Percentiles rank a stretch among this genome's conserved stretches.
Conservation (phyloP, 164 flowering plant genomes). For the Nelumbo lutea region DNA sequence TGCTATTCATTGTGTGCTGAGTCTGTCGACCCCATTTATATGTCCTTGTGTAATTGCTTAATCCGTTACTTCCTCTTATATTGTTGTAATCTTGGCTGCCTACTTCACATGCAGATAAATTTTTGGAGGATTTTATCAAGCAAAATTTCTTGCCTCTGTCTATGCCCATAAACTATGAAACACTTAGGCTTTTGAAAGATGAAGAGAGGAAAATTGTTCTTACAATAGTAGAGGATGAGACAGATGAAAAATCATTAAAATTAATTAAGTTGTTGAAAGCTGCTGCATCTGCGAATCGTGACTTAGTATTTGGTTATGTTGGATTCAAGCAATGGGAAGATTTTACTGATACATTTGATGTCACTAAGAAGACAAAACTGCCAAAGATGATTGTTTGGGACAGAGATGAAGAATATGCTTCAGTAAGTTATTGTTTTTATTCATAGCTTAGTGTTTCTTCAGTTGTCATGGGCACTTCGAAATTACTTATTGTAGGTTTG, state of each 20-base stretch:
- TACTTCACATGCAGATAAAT: constrained; percentile 47
- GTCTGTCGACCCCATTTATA: no score
- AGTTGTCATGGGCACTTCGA: no score
- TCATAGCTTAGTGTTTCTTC: no score
- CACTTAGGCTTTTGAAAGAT: constrained; percentile 64
- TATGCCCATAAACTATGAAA: constrained; percentile 69
- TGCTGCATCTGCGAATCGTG: constrained; percentile 95
- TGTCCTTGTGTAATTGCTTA: not conserved
- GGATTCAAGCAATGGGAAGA: constrained; percentile 76
- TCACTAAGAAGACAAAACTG: constrained; percentile 45
- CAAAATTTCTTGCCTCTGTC: constrained; percentile 69
- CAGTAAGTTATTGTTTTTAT: constrained; percentile 48
- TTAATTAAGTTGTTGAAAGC: constrained; percentile 70
- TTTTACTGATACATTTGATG: constrained; percentile 73
- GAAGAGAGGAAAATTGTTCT: constrained; percentile 82
- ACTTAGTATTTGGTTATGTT: constrained; percentile 78
- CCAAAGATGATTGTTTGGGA: constrained; percentile 97
- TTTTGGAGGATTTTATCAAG: constrained; percentile 70
- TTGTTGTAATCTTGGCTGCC: no score
- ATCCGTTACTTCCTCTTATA: no score
- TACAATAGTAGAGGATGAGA: constrained; percentile 71
- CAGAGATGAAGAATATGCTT: constrained; percentile 61
- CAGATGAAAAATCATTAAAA: constrained; percentile 48
- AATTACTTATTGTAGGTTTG: no score
- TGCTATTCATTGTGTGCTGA: no score